Evolutionary conservation across 169 alveolate species (phyloP), one percentile per base, ranked within the genome.

Genomic region (Cryptosporidium sp.): DNA sequence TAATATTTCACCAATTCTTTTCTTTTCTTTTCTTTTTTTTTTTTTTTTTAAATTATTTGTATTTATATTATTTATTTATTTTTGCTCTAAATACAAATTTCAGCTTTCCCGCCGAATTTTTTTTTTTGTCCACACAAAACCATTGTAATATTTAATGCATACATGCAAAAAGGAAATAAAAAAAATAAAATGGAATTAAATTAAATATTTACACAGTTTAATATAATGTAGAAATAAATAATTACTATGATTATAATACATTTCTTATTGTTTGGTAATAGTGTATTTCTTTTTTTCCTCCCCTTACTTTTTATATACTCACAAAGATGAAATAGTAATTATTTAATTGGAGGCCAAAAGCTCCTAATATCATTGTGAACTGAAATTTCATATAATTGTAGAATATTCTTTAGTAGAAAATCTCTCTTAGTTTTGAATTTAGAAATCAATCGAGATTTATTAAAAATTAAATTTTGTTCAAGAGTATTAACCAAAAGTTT

Each of bases 81-180:
- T 73, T 52, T 31, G 48, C 65, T 21, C 68, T 56, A 45, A 73
- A 16, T 62, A 73, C 86, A 53, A 56, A 73, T 53, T 73, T 73
- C n/a, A n/a, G 53, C 44, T 69, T 69, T 69, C 45, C 86, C 86
- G 86, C 86, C 70, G 21, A 65, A 65, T 56, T n/a, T 31, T 73
- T 52, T 72, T 73, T 52, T 37, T 73, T 73, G 86, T 73, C 86
- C 86, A 73, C 86, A 73, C 86, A 73, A 71, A 39, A 56, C 72
- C 60, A 18, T 56, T 31, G 86, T 51, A 52, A 73, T 60, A 56
- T 56, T 21, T 23, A 73, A 53, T 73, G 86, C 86, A 73, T 73
- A 73, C 70, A 73, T 73, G 84, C 84, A 69, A 69, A 69, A 69
- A 2, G 44, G n/a, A 2, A 60, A 45, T 21, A 42, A 21, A 37